These are phyloP conservation scores for Myxozyma sirexii DNA, from an alignment of 805 yeast species.

Conservation along the genomic window DNA sequence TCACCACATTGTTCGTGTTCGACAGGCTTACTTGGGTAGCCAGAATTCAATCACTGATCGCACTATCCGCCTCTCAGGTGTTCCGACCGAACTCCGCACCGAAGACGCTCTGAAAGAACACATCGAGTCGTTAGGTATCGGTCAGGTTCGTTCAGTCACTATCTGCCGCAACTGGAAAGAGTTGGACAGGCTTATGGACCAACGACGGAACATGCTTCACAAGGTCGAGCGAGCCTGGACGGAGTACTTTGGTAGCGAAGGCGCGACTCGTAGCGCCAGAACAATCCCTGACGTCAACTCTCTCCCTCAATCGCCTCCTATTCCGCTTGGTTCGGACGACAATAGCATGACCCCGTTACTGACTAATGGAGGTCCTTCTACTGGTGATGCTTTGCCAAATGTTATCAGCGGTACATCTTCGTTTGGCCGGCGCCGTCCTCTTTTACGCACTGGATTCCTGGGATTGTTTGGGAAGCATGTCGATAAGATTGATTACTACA, in stretches of 20 bases:
- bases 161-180: slow-evolving; percentile 87
- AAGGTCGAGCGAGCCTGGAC: slow-evolving; percentile 75
- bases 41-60: slow-evolving; percentile 91
- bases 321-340: slow-evolving; percentile 25
- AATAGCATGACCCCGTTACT: slow-evolving; percentile 16
- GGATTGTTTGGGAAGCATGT: slow-evolving; percentile 69
- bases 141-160: slow-evolving; percentile 73
- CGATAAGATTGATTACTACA: slow-evolving; percentile 80
- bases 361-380: not conserved
- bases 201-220: slow-evolving; percentile 56
- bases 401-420: slow-evolving; percentile 17
- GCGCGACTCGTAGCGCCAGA: slow-evolving; percentile 23
- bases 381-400: slow-evolving; percentile 17
- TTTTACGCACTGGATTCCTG: slow-evolving; percentile 57
- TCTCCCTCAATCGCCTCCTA: slow-evolving; percentile 31
- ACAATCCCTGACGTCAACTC: slow-evolving; percentile 24
- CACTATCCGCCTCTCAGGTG: slow-evolving; percentile 80
- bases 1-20: slow-evolving; percentile 66
- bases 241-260: slow-evolving; percentile 54
- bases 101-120: slow-evolving; percentile 71
- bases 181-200: slow-evolving; percentile 64
- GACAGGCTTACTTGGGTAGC: slow-evolving; percentile 78
- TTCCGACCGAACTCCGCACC: slow-evolving; percentile 77
- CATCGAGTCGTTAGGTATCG: slow-evolving; percentile 76
- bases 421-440: slow-evolving; percentile 54